These are phyloP conservation scores for Mortierella sp. DNA, from an alignment of 371 early-diverging fungal species.

Conservation along the genomic window DNA sequence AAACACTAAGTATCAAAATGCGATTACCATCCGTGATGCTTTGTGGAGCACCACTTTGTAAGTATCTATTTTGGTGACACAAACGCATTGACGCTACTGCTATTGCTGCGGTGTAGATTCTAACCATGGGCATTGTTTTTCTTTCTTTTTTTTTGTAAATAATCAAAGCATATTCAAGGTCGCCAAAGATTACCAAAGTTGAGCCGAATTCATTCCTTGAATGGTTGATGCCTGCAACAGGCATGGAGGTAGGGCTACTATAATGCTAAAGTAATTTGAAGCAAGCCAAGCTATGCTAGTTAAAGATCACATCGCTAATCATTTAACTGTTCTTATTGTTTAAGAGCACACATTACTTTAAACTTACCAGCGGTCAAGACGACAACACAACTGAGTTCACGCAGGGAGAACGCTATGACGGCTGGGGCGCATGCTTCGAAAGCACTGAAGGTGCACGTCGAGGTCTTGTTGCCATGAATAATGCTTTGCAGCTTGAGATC, in stretches of 20 bases:
- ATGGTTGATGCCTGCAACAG: slow-evolving; percentile 25
- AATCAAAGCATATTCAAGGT: slow-evolving; percentile 22
- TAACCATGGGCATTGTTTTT: background rate
- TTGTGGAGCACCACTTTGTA: slow-evolving; percentile 53
- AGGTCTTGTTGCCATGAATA: slow-evolving; percentile 44
- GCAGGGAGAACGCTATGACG: slow-evolving; percentile 39
- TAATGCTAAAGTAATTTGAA: no score
- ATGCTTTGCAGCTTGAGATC: slow-evolving; percentile 30
- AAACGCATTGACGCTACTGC: no score
- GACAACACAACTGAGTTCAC: slow-evolving; percentile 38
- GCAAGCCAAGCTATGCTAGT: no score
- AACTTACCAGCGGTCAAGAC: slow-evolving; percentile 16
- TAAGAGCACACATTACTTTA: slow-evolving; percentile 52
- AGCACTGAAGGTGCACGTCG: slow-evolving; percentile 27
- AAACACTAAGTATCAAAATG: slow-evolving; percentile 26
- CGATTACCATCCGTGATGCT: slow-evolving; percentile 32
- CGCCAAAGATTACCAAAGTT: slow-evolving; percentile 35
- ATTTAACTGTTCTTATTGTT: no score
- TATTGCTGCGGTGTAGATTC: no score
- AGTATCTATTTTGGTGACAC: no score
- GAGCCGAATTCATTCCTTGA: slow-evolving; percentile 35
- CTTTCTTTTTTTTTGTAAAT: background rate
- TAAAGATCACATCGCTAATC: no score
- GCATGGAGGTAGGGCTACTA: slow-evolving; percentile 5
- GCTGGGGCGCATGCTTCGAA: slow-evolving; percentile 30